Evolutionary conservation across 2,329 filamentous ascomycete species (phyloP).

Genomic region (Remersonia thermophila): DNA sequence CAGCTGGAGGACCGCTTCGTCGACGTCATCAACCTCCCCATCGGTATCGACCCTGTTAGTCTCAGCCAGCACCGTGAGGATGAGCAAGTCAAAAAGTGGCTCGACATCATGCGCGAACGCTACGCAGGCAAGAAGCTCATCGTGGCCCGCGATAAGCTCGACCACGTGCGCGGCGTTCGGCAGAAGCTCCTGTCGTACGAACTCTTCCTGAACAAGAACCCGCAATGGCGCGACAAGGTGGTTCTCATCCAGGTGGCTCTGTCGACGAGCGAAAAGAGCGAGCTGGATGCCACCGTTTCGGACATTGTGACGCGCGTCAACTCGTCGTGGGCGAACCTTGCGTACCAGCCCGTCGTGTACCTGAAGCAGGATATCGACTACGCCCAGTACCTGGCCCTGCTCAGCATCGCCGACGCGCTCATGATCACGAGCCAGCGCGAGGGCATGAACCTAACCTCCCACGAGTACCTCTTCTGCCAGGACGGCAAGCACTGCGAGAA

Average conservation of each 20-base stretch:
- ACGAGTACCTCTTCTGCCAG: constrained; percentile 89
- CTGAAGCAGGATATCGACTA: constrained; percentile 92
- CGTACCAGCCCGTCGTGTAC: constrained; percentile 86
- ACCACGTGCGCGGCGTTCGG: constrained; percentile 80
- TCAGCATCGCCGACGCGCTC: constrained; percentile 79
- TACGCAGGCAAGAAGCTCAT: constrained; percentile 86
- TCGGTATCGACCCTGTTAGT: constrained; percentile 78
- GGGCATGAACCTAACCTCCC: constrained; percentile 92
- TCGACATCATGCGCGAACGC: constrained; percentile 65
- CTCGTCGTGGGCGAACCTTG: constrained; percentile 77
- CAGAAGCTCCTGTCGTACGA: constrained; percentile 91
- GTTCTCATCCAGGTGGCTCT: constrained; percentile 91
- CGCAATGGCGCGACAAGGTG: constrained; percentile 75
- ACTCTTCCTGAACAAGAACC: constrained; percentile 86
- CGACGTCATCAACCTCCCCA: constrained; percentile 72
- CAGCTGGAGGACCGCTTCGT: constrained; percentile 90
- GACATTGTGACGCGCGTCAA: constrained; percentile 95
- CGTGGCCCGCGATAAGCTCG: constrained; percentile 86
- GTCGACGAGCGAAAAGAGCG: constrained; percentile 75
- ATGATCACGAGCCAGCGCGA: constrained; percentile 94
- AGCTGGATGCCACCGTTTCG: constrained; percentile 76
- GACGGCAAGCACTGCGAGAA: constrained; percentile 64
- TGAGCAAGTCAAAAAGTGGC: constrained; percentile 63
- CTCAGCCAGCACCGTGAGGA: constrained; percentile 60
- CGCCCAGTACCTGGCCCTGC: constrained; percentile 79